These are phyloP conservation scores for Cordyceps fumosorosea DNA, from an alignment of 2,329 filamentous ascomycete genomes.

Conservation along the genomic window DNA sequence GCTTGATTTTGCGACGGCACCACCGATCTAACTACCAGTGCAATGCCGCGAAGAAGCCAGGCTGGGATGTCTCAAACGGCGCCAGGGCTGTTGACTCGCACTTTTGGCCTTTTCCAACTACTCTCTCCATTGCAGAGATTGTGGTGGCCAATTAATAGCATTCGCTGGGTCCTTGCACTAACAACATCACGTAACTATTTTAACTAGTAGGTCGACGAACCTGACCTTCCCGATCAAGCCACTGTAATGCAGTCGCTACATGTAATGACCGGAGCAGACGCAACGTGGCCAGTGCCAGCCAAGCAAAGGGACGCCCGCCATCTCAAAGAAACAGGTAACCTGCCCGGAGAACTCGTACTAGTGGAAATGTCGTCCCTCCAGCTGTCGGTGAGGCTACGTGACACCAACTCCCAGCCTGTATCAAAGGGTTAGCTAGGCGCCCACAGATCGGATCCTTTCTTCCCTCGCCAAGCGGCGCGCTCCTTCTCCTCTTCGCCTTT, in stretches of 20 bases:
- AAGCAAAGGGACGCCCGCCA: not conserved
- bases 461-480: too few relatives aligned
- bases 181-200: too few relatives aligned
- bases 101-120: not conserved
- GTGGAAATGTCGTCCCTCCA: not conserved
- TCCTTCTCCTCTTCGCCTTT: not conserved
- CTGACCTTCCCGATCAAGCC: constrained; percentile 10
- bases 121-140: not conserved
- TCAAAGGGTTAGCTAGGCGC: not conserved
- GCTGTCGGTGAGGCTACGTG: constrained; percentile 3
- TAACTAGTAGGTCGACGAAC: not conserved
- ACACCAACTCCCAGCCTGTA: not conserved
- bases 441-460: not conserved
- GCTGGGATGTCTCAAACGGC: constrained; percentile 3
- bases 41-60: not conserved
- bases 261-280: not conserved
- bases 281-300: constrained; percentile 9
- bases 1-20: not conserved
- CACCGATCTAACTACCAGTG: not conserved
- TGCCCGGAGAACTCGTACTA: too few relatives aligned
- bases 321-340: not conserved
- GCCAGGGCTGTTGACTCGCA: not conserved
- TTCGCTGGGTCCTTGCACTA: not conserved
- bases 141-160: not conserved
- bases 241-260: not conserved